phyloP scores from a whole-genome alignment of 2,329 filamentous ascomycete genomes.

The Colletotrichum sublineola region DNA sequence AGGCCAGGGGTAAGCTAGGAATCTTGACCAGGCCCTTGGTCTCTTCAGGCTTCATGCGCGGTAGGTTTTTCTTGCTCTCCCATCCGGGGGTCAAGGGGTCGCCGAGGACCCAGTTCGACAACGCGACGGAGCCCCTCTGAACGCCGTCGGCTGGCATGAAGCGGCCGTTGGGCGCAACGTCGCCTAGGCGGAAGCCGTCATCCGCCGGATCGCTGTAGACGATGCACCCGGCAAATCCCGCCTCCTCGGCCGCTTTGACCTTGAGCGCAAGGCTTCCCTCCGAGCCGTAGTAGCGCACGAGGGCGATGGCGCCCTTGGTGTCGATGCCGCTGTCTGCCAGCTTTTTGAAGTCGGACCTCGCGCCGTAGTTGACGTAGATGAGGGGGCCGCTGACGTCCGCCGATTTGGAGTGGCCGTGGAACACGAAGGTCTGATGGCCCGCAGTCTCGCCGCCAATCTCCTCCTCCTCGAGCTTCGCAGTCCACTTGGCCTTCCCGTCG shows the following conservation, averaged over 20 bases:
- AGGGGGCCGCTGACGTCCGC: constrained; percentile 89
- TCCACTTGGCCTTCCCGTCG: constrained; percentile 77
- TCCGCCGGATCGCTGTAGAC: constrained; percentile 93
- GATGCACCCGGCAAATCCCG: constrained; percentile 87
- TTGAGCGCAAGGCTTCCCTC: constrained; percentile 82
- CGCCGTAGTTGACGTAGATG: constrained; percentile 94
- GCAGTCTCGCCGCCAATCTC: constrained; percentile 72
- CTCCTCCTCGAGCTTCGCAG: constrained; percentile 86
- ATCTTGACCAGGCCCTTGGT: constrained; percentile 83
- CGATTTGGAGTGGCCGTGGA: constrained; percentile 89
- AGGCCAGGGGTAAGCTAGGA: constrained; percentile 89
- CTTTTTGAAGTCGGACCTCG: constrained; percentile 82
- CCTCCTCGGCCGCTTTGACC: constrained; percentile 88
- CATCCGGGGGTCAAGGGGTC: constrained; percentile 94
- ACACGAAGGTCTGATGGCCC: constrained; percentile 79
- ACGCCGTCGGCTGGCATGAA: constrained; percentile 87
- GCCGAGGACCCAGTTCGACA: constrained; percentile 86
- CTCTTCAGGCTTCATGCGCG: constrained; percentile 77
- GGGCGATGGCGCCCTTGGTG: constrained; percentile 82
- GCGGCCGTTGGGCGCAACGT: constrained; percentile 80
- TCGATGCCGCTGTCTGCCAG: constrained; percentile 80
- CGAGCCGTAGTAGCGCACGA: constrained; percentile 85
- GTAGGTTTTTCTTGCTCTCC: constrained; percentile 76
- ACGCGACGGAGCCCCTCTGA: constrained; percentile 83
- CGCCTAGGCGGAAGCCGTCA: constrained; percentile 82